Evolutionary conservation across 805 yeast species (phyloP), one percentile per base, ranked within the genome.

Genomic region (Candida takata): DNA sequence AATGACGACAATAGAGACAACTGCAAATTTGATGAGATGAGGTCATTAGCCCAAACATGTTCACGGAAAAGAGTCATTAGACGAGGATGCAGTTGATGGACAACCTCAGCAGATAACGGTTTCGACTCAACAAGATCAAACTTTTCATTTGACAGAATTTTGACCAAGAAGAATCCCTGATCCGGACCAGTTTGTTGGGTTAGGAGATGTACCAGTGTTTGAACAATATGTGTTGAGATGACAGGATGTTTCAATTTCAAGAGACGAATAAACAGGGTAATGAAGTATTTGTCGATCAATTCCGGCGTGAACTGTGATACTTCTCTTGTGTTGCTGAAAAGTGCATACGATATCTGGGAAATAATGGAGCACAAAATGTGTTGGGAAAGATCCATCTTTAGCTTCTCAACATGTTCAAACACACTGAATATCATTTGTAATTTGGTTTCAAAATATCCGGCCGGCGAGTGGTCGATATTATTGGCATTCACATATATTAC

Each of bases 121-220:
- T 30, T 36, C 12, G 43, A 13, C 1, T 47, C 49, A 16, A 24
- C 35, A 14, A 47, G 3, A 3, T 41, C 44, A 15, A 45, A 32
- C 4, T 20, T n/a, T 6, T 47, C 49, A 12, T 35, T 24, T 8
- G 44, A 27, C 33, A 45, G 21, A 6, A 35, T 30, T 21, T 33
- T 41, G 4, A 29, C 25, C 6, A 33, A 26, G 18, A 27, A 31
- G 24, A 29, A 31, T 5, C 24, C 25, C 23, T 30, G 27, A 17
- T 28, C 37, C n/a, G 19, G 27, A 9, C 14, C 10, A 5, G 20
- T 3, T 21, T 14, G 29, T 15, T 40, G 17, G 3, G 33, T 24
- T 2, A 37, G 21, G 15, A 40, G 17, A 13, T 40, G 48, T 2
- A 21, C 10, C 4, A 44, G 8, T 3, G 41, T 4, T 13, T 20